Base-by-base conservation (phyloP, 306 rosid genomes). In the Erythrophleum fordii region DNA sequence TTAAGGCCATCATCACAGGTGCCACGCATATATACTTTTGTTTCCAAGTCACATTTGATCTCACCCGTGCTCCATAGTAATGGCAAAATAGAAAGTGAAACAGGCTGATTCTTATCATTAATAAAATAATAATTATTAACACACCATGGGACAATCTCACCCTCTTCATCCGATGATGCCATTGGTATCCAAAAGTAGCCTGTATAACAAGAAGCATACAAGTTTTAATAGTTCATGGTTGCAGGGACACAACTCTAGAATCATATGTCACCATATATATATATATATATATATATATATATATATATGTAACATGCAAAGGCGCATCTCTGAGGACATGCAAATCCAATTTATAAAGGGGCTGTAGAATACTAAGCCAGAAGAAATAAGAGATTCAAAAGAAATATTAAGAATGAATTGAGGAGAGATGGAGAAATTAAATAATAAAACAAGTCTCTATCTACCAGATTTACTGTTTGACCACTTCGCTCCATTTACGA, bases 111-210 rank as follows among this genome's bases (percentile, higher is more conserved):
- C 69, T 73, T 77, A 16, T 87, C 88, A 81, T 85, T 67, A 13
- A 74, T 48, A 73, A 87, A 76, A 85, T 80, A 82, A 75, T 87
- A 91, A 58, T 73, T 34, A 62, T 83, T 26, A 42, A 80, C 83
- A 66, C 34, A 67, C 22, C 46, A 74, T 34, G 86, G 81, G 44
- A 70, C 66, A 65, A 85, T 83, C 80, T 85, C 94, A 34, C 88
- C 89, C 83, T 88, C 97, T 53, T 90, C 91, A 60, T 90, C 97
- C 0, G 90, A 87, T 14, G 84, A 86, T 48, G 87, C 91, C 97
- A 92, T 92, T 72, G 80, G 62, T 72, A 53, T 58, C 58, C 80
- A 84, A 28, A 70, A 59, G 61, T 18, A 45, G 70, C 46, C 83
- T 78, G 68, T 67, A 48, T 10, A 46, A 73, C 12, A 56, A 39